Conservation (phyloP, 2,329 filamentous ascomycete species). For the Falciphora oryzae region DNA sequence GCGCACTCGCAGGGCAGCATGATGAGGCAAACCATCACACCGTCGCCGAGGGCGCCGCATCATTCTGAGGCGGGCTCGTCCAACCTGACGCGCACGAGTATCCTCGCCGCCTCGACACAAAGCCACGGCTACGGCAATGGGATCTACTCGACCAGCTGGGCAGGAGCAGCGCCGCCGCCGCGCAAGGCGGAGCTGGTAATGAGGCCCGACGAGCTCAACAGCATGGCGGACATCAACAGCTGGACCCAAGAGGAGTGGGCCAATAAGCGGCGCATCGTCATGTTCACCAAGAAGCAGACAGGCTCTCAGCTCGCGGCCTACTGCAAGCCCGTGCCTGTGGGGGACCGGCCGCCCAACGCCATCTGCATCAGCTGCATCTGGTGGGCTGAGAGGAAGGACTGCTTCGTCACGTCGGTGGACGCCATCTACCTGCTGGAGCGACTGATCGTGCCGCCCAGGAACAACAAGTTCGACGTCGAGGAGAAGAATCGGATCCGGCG, state of each 20-base stretch:
- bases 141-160: conserved; percentile 26
- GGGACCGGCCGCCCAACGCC: conserved; percentile 74
- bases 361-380: conserved; percentile 97
- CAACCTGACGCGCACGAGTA: conserved; percentile 11
- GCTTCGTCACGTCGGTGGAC: conserved; percentile 93
- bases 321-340: conserved; percentile 72
- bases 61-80: background rate
- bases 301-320: conserved; percentile 76
- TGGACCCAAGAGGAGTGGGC: conserved; percentile 82
- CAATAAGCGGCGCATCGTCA: conserved; percentile 74
- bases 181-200: conserved; percentile 6
- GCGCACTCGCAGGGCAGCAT: background rate
- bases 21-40: background rate
- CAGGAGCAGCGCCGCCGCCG: background rate
- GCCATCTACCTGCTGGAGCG: conserved; percentile 94
- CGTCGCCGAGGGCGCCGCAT: background rate
- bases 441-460: conserved; percentile 64
- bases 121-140: conserved; percentile 20
- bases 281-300: conserved; percentile 77
- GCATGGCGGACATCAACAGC: conserved; percentile 38
- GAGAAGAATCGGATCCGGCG: conserved; percentile 97
- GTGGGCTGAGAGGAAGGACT: conserved; percentile 89
- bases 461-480: conserved; percentile 84
- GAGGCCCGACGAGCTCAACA: background rate
- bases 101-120: conserved; percentile 1